Evolutionary conservation across 345 rosid species (phyloP), one percentile per base, ranked within the genome.

Genomic region (Aegle marmelos): DNA sequence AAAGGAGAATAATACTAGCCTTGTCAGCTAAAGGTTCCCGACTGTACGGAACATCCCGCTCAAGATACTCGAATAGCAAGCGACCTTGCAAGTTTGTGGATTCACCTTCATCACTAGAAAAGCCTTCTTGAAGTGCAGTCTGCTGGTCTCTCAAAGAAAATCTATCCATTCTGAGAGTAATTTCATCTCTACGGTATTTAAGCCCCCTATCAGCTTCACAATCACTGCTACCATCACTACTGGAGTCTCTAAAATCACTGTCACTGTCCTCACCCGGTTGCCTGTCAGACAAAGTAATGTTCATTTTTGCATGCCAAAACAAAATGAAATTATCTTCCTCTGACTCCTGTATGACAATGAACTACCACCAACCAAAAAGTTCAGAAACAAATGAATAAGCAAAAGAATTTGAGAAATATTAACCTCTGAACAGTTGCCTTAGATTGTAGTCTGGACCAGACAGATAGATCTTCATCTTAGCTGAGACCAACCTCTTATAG

Each of bases 11-110:
- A 69, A 68, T 13, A 79, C 86, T 87, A 78, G 83, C 99, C 97
- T 96, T 93, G 87, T 94, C 94, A 70, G 99, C 90, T 73, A 96
- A 85, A 53, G 99, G 99, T 78, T 94, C 91, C 41, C 97, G 95
- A 80, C 91, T 85, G 76, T 92, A 91, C 1, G 99, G 98, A 75
- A 89, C 86, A 58, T 90, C 93, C 27, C 78, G 85, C 79, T 96
- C 99, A 82, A 95, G 84, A 80, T 88, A 92, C 79, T 95, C 94
- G 64, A 91, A 95, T 77, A 95, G 50, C 80, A 89, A 84, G 82
- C 67, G 80, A 76, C 86, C 89, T 63, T 80, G 87, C 81, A 89
- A 80, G 64, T 74, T 89, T 30, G 87, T 79, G 48, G 85, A 30
- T 83, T 92, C 99, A 68, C 90, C 86, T 65, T 95, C 98, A 75